Evolutionary conservation across 768 basidiomycete species (phyloP), one percentile per base, ranked within the genome.

Genomic region (Gelatoporia subvermispora): DNA sequence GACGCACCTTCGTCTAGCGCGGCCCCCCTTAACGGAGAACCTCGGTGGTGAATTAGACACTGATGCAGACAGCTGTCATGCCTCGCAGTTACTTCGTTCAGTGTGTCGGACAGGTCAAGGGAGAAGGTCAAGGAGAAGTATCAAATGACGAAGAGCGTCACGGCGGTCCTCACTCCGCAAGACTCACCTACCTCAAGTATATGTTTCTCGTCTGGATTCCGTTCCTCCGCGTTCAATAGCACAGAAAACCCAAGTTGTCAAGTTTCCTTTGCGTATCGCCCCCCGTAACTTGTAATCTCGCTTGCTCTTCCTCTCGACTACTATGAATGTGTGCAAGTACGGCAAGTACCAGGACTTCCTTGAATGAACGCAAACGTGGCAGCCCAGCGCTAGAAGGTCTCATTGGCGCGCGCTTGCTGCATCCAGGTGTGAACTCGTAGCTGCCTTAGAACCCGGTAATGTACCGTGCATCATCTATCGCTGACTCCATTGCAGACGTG

Each of bases 191-290:
- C 54, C 54, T 55, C 68, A 76, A 78, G 72, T 66, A 73, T 73
- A 72, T 67, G 66, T 75, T 65, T 72, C 68, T 69, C 72, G 39
- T 56, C 55, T 49, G 56, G 58, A 59, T 48, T 57, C 41, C 59
- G 58, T 65, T 58, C 57, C 49, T 57, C 55, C 57, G 54, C 56
- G 58, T 76, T 56, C 75, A 72, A 73, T 81, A 78, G 71, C 74
- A 71, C 69, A 76, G 69, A 76, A 67, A 70, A 70, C 64, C 70
- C 78, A 81, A 82, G 78, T 79, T 80, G 59, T 75, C 80, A 82
- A 82, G 79, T 83, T 69, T 75, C 69, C 66, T 73, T 73, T 72
- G 37, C 70, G 60, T 68, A 62, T 73, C 73, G 65, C 69, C 76
- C 68, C 64, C 69, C 71, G 67, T 77, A 74, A 78, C 73, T 69